Conservation (phyloP, 73 alveolate species). For the Stentor coeruleus region DNA sequence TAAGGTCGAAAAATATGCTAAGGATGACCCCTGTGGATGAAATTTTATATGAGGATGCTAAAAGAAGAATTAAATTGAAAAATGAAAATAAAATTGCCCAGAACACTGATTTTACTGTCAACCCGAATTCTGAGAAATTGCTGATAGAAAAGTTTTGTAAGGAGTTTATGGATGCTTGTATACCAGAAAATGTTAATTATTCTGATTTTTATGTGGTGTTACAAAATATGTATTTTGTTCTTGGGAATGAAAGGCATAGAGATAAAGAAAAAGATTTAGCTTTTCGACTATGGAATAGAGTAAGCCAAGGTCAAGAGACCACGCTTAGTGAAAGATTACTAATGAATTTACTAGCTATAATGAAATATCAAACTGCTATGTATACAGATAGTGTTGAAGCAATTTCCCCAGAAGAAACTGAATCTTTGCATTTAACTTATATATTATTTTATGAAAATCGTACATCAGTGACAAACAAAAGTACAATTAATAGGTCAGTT, state of each 20-base stretch:
- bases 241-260: background rate
- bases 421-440: background rate
- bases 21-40: background rate
- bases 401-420: background rate
- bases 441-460: background rate
- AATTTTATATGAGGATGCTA: slow-evolving; percentile 17
- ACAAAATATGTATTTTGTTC: background rate
- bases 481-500: background rate
- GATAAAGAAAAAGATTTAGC: background rate
- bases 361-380: background rate
- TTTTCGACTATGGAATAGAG: background rate
- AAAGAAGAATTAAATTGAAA: background rate
- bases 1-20: slow-evolving; percentile 1
- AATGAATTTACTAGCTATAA: background rate
- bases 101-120: background rate
- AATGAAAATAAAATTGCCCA: background rate
- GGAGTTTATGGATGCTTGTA: background rate
- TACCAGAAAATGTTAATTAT: background rate
- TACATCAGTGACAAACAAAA: background rate
- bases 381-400: background rate
- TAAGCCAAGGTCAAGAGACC: background rate
- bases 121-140: background rate
- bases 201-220: background rate
- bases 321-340: background rate
- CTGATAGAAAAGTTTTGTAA: background rate